phyloP scores from a whole-genome alignment of 1,284 basidiomycete genomes.

The Lignosus rhinocerotis region DNA sequence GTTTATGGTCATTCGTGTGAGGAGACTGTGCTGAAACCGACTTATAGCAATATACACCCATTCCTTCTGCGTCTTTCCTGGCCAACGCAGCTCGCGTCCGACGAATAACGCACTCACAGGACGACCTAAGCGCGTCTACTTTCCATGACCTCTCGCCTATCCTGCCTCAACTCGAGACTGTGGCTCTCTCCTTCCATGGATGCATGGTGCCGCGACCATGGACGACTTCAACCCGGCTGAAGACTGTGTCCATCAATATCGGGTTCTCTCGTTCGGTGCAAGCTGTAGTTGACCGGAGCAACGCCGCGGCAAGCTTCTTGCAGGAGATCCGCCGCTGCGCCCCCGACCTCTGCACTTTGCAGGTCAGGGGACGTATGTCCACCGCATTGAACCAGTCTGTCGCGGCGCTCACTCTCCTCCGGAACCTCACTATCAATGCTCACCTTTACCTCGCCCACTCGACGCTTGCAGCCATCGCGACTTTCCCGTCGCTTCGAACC shows the following conservation, averaged over 20 bases:
- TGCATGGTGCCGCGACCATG: slow-evolving; percentile 34
- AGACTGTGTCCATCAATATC: slow-evolving; percentile 43
- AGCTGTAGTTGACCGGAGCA: slow-evolving; percentile 14
- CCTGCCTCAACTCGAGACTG: slow-evolving; percentile 41
- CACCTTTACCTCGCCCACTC: slow-evolving; percentile 42
- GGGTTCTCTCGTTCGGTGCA: slow-evolving; percentile 34
- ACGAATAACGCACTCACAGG: slow-evolving; percentile 34
- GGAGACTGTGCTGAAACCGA: background rate
- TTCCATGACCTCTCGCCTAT: background rate
- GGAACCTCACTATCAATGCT: slow-evolving; percentile 44
- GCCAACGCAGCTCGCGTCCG: slow-evolving; percentile 50
- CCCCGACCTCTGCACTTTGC: slow-evolving; percentile 39
- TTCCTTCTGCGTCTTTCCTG: slow-evolving; percentile 30
- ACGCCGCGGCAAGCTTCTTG: slow-evolving; percentile 21
- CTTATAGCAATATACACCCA: background rate
- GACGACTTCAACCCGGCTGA: slow-evolving; percentile 39
- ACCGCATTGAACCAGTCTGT: slow-evolving; percentile 39
- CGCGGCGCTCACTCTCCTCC: slow-evolving; percentile 39
- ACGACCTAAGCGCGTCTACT: background rate
- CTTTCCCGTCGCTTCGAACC: slow-evolving; percentile 43
- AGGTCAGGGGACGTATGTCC: slow-evolving; percentile 48
- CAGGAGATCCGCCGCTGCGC: slow-evolving; percentile 1
- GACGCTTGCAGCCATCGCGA: slow-evolving; percentile 43
- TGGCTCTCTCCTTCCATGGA: slow-evolving; percentile 40
- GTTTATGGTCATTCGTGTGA: background rate